Evolutionary conservation across 768 basidiomycete species (phyloP).

Genomic region (Lactarius psammicola): DNA sequence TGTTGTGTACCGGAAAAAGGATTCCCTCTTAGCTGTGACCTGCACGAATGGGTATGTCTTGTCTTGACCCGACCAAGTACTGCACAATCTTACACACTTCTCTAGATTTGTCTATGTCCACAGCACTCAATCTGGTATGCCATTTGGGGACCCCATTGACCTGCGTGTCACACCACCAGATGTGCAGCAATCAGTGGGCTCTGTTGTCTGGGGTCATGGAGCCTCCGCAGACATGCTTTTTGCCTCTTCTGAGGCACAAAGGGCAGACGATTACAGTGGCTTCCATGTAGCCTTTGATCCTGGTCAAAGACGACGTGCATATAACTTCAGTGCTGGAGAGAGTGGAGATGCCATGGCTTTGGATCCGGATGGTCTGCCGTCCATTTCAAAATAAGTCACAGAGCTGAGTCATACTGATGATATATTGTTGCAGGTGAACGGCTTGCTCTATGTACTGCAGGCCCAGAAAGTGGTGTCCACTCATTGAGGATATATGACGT

Average conservation of each 20-base stretch:
- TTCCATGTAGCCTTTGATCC: conserved; percentile 24
- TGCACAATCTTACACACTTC: background rate
- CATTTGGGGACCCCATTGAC: conserved; percentile 16
- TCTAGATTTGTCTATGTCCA: conserved; percentile 21
- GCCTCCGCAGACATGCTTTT: conserved; percentile 22
- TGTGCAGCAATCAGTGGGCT: conserved; percentile 24
- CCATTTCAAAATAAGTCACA: background rate
- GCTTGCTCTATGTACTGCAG: conserved; percentile 23
- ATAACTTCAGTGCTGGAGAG: conserved; percentile 14
- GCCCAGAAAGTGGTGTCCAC: background rate
- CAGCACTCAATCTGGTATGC: background rate
- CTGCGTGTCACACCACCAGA: conserved; percentile 13
- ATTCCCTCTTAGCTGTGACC: conserved; percentile 23
- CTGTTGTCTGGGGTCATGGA: conserved; percentile 21
- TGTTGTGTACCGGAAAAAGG: conserved; percentile 17
- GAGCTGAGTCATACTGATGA: background rate
- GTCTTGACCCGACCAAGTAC: background rate
- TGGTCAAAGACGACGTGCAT: conserved; percentile 10
- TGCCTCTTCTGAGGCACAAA: conserved; percentile 28
- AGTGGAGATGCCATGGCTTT: conserved; percentile 29
- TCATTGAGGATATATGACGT: conserved; percentile 24
- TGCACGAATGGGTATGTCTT: conserved; percentile 24
- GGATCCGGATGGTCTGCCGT: conserved; percentile 20
- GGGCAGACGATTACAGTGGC: conserved; percentile 13
- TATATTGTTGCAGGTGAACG: conserved; percentile 8